Percentiles rank a stretch among this genome's conserved stretches.
phyloP scores from a whole-genome alignment of 768 basidiomycete genomes.

The Psilocybe sp. region DNA sequence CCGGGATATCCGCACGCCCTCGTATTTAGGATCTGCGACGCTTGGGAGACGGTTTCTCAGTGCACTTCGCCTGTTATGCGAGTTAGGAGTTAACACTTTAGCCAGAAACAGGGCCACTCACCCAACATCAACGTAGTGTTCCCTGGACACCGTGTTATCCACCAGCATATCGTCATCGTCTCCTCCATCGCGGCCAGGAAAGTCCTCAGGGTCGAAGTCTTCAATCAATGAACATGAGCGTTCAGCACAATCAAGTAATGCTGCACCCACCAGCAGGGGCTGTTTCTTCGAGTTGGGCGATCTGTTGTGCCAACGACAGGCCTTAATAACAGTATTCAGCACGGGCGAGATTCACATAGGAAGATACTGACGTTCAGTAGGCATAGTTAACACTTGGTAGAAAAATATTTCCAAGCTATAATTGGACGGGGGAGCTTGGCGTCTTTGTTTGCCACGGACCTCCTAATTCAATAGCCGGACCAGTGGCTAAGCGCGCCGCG shows the following conservation, averaged over 20 bases:
- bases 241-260: not conserved
- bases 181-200: constrained; percentile 50
- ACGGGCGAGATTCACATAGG: not conserved
- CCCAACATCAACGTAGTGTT: constrained; percentile 89
- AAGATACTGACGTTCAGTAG: constrained; percentile 16
- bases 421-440: too few relatives aligned
- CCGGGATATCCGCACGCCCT: constrained; percentile 62
- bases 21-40: constrained; percentile 77
- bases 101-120: constrained; percentile 30
- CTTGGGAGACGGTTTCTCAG: constrained; percentile 65
- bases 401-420: too few relatives aligned
- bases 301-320: constrained; percentile 73
- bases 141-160: constrained; percentile 41
- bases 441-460: too few relatives aligned
- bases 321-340: constrained; percentile 21
- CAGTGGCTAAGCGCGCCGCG: too few relatives aligned
- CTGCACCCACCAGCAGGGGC: constrained; percentile 58
- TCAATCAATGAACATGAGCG: constrained; percentile 11
- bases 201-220: constrained; percentile 80
- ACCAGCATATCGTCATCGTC: constrained; percentile 34
- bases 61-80: constrained; percentile 54
- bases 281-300: constrained; percentile 74
- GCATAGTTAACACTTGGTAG: constrained; percentile 7
- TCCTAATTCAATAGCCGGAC: too few relatives aligned
- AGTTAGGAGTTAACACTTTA: not conserved